Evolutionary conservation across 306 rosid species (phyloP), one percentile per base, ranked within the genome.

Genomic region (Hippophae tibetana): DNA sequence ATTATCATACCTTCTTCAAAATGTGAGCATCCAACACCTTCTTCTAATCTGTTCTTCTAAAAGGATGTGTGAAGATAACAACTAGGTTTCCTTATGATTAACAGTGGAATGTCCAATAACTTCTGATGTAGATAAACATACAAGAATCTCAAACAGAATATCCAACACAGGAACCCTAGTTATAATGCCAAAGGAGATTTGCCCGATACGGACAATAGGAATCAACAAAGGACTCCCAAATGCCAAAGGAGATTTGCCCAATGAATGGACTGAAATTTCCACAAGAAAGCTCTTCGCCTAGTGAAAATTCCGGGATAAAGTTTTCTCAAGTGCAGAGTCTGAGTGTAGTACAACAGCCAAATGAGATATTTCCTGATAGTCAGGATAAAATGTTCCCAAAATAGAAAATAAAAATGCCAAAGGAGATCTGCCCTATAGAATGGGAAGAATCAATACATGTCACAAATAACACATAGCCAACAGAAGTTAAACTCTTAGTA

Each of bases 201-300:
- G 82, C 84, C 95, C 64, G 3, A 62, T n/a, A 44, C 49, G 67
- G 81, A 64, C 74, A 70, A 70, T 47, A 45, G 61, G 81, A 85
- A 86, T 78, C 89, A 7, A 80, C 60, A 5, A 7, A 72, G 42
- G 76, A 84, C 86, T 73, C 84, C 82, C 57, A 81, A 83, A 80
- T 87, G 94, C 94, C 94, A 90, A 90, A 90, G 94, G 82, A 93
- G 97, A 88, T 93, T 88, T 93, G 94, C 95, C 95, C 86, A 64
- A 68, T 57, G n/a, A 47, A 71, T 61, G 78, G 66, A 72, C 78
- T 59, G 80, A 75, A 86, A 52, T 64, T 75, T 79, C 75, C 43
- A 63, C 76, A 12, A 65, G 68, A 71, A 72, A 62, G 68, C 67
- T 69, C 54, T 70, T 74, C 69, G 57, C 68, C 72, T 10, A 69